Evolutionary conservation across 2,329 filamentous ascomycete genomes (phyloP), one percentile per base, ranked within the genome.

Genomic region (Aspergillus fumigatiaffinis): DNA sequence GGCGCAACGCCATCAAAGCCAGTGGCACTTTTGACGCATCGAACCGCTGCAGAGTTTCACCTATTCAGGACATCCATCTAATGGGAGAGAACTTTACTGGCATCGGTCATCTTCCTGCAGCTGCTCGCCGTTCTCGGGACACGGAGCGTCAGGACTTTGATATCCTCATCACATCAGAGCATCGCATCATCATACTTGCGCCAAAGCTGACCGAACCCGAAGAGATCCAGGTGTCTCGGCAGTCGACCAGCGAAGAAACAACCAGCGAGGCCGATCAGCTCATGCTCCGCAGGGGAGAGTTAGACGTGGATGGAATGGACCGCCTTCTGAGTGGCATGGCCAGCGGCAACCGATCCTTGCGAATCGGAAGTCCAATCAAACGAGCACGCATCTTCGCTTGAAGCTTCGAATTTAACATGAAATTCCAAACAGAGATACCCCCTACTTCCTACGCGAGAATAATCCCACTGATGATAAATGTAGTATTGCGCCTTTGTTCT

Each of bases 281-380:
- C 29, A 73, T 74, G 63, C 70, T 80, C 12, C 72, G 64, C 48
- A 68, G 68, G 49, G 77, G 77, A 47, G 75, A 78, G 53, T 70
- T 80, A 17, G 77, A 79, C 56, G 70, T 80, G 17, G 73, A 78
- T 46, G 78, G 77, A 50, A 79, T 80, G 77, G 77, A 77, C 55
- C 72, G 77, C 21, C 65, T 80, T 3, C 63, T 80, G 41, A 76
- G 71, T 28, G 72, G 72, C 44, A 80, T 80, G 76, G 68, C 70
- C 2, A 66, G 60, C 32, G 66, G 63, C 10, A 63, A 61, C 35
- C 68, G 65, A 46, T 63, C 72, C 38, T 60, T 72, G 42, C 65
- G 68, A 32, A 67, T 73, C 56, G 69, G 68, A 48, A 76, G 73
- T 53, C 72, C 73, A 9, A 65, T 71, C 50, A 76, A 75, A 57